phyloP scores from a whole-genome alignment of 2,329 filamentous ascomycete species.

The Aspergillaceae sp. region DNA sequence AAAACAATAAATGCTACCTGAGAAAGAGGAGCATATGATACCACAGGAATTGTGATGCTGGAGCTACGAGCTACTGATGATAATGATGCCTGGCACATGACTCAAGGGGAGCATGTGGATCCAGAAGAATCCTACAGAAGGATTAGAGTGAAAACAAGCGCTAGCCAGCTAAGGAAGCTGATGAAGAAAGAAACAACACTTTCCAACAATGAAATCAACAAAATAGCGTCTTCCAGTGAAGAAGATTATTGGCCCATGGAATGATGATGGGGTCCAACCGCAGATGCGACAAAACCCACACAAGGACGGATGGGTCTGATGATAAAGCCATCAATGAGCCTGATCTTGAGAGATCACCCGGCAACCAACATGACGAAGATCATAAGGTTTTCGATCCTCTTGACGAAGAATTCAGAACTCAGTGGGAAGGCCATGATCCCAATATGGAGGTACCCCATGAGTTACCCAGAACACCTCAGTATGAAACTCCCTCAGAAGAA shows the following conservation, averaged over 20 bases:
- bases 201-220: not conserved
- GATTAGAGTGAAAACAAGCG: not conserved
- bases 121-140: not conserved
- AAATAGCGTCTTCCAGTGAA: not conserved
- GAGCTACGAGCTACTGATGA: not conserved
- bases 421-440: not conserved
- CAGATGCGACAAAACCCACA: not conserved
- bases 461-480: not conserved
- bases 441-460: not conserved
- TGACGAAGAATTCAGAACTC: not conserved
- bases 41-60: not conserved
- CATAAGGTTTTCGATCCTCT: not conserved
- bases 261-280: not conserved
- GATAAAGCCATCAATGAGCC: not conserved
- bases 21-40: not conserved
- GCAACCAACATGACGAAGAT: not conserved
- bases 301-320: not conserved
- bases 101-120: not conserved
- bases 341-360: not conserved
- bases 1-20: constrained; percentile 2
- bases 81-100: not conserved
- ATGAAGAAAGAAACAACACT: no score
- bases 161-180: no score
- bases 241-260: not conserved
- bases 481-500: not conserved